These are phyloP conservation scores for Microdochium paspali DNA, from an alignment of 2,329 filamentous ascomycete genomes.

Conservation along the genomic window DNA sequence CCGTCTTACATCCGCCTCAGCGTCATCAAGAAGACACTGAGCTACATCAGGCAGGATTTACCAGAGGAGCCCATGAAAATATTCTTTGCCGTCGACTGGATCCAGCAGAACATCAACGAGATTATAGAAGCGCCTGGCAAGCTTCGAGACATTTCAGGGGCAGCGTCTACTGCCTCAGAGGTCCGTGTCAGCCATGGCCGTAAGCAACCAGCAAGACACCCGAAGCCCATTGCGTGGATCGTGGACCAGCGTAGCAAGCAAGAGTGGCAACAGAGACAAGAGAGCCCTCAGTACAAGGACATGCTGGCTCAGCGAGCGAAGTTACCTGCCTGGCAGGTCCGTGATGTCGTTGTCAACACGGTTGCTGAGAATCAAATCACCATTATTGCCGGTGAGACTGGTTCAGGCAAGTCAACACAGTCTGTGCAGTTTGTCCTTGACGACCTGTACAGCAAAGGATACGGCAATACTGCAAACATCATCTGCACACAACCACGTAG, in stretches of 20 bases:
- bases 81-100: conserved; percentile 83
- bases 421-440: conserved; percentile 94
- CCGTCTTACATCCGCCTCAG: conserved; percentile 92
- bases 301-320: conserved; percentile 66
- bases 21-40: conserved; percentile 67
- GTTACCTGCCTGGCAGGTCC: conserved; percentile 81
- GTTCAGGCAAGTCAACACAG: conserved; percentile 94
- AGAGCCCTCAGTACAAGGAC: conserved; percentile 53
- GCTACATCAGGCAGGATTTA: conserved; percentile 60
- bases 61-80: conserved; percentile 81
- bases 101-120: conserved; percentile 73
- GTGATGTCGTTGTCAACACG: conserved; percentile 64
- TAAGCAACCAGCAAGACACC: conserved; percentile 32
- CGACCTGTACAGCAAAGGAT: conserved; percentile 67
- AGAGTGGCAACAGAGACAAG: conserved; percentile 63
- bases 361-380: conserved; percentile 77
- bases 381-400: conserved; percentile 94
- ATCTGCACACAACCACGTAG: conserved; percentile 91
- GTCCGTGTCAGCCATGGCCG: conserved; percentile 23
- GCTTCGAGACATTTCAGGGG: conserved; percentile 74
- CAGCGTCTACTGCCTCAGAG: conserved; percentile 57
- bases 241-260: conserved; percentile 50
- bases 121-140: conserved; percentile 80
- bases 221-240: conserved; percentile 55
- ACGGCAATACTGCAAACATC: conserved; percentile 76